These are phyloP conservation scores for Neurospora sp. DNA, from an alignment of 495 filamentous ascomycete species.

Conservation along the genomic window DNA sequence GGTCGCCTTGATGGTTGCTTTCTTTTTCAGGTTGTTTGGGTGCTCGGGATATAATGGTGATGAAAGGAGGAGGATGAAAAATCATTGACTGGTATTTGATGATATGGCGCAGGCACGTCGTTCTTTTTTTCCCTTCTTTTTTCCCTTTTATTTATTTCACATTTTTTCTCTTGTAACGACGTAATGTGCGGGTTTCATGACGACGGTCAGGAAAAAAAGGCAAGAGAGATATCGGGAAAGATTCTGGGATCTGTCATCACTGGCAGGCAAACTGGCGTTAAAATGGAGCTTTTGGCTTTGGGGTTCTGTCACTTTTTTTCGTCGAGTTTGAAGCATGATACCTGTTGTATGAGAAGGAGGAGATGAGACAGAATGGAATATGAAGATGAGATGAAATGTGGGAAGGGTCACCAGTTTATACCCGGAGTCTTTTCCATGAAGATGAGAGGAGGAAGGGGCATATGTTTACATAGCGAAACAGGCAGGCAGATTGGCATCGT, in stretches of 20 bases:
- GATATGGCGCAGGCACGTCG: background rate
- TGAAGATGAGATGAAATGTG: background rate
- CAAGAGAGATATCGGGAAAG: background rate
- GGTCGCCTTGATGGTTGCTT: background rate
- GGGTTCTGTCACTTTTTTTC: background rate
- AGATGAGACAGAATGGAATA: background rate
- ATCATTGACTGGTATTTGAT: background rate
- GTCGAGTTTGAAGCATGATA: background rate
- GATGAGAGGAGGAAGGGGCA: background rate
- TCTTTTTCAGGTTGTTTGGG: background rate
- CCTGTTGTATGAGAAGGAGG: background rate
- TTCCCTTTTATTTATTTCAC: background rate
- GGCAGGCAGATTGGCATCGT: background rate
- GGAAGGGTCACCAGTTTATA: background rate
- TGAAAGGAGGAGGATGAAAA: background rate
- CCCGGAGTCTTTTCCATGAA: background rate
- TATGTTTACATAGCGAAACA: background rate
- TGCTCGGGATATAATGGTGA: background rate
- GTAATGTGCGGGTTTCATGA: background rate
- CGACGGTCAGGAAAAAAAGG: background rate
- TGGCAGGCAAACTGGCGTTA: background rate
- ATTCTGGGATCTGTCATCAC: background rate
- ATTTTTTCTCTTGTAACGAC: conserved; percentile 1
- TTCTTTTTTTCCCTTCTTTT: background rate
- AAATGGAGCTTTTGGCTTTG: background rate